Evolutionary conservation across 1,284 basidiomycete genomes (phyloP), one percentile per base, ranked within the genome.

Genomic region (Sporisorium scitamineum): DNA sequence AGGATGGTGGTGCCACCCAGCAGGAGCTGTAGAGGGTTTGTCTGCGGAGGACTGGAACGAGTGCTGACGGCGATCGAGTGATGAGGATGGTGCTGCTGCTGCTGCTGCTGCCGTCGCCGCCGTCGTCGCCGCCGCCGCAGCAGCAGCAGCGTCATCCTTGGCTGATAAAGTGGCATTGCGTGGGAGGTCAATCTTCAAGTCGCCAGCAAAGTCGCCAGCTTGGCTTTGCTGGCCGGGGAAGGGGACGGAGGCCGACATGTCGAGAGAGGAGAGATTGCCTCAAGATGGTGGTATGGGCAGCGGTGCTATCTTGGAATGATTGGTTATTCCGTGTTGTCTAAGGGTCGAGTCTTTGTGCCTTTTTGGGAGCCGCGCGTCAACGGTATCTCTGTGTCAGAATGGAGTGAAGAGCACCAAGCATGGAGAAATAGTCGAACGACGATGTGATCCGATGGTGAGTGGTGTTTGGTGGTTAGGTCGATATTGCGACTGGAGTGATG

Each of bases 1-100:
- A 14, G 77, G 78, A 52, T 78, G 75, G 37, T 78, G 76, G 16
- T 70, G 61, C 72, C 72, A 78, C 20, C 60, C 63, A 14, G 66
- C 52, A 2, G 62, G 74, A 3, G 48, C 53, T 13, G 62, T 55
- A 27, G 53, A 34, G 27, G 61, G 55, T 29, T 75, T 62, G 26
- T 70, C 65, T 29, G 37, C 37, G 4, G 44, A 24, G 22, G 70
- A 31, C 24, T 76, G 63, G 44, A 55, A 54, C 3, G 73, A 79
- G 50, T 27, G 27, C 20, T 71, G 70, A 20, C 66, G 64, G 7
- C 66, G 57, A 44, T 64, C 63, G 1, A 59, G 53, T 1, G 58
- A 53, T 29, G 52, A 18, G 2, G 62, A 26, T 24, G 58, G 45
- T 51, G 59, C 51, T 4, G 61, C 24, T 29, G 50, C n/a, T 22